Evolutionary conservation across 331 rosid species (phyloP).

Genomic region (Saraca asoca): DNA sequence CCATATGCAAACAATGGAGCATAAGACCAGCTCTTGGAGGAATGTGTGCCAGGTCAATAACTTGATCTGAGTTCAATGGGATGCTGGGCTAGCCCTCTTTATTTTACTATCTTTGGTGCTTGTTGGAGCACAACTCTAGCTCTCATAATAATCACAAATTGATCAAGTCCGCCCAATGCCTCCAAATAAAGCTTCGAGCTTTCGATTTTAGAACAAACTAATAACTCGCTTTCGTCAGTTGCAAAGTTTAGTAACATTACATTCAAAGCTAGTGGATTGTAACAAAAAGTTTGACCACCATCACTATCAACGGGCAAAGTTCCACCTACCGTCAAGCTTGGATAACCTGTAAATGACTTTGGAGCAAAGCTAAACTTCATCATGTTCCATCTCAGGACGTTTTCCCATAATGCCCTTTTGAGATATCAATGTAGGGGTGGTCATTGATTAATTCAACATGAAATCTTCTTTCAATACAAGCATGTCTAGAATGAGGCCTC

Average conservation of each 20-base stretch:
- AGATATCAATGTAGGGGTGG: conserved; percentile 54
- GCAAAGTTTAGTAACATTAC: conserved; percentile 80
- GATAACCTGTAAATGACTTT: conserved; percentile 86
- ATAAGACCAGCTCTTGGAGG: conserved; percentile 57
- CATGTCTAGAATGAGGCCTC: conserved; percentile 80
- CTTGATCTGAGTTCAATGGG: conserved; percentile 44
- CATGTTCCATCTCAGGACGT: conserved; percentile 67
- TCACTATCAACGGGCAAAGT: conserved; percentile 89
- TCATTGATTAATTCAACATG: conserved; percentile 31
- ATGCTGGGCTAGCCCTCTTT: conserved; percentile 64
- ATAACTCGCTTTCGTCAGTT: conserved; percentile 68
- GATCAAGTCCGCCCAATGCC: conserved; percentile 80
- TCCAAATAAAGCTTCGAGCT: conserved; percentile 72
- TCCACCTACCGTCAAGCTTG: conserved; percentile 82
- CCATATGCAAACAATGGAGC: too few relatives aligned
- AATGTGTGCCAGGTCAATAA: conserved; percentile 48
- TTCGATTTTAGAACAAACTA: conserved; percentile 54
- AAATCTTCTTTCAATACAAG: conserved; percentile 54
- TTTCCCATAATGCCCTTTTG: conserved; percentile 98
- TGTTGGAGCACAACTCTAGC: conserved; percentile 68
- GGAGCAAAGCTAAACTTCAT: conserved; percentile 53
- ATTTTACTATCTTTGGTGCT: conserved; percentile 72
- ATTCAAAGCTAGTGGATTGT: conserved; percentile 79
- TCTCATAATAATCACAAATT: conserved; percentile 76
- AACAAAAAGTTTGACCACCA: conserved; percentile 82